Conservation (phyloP, 805 yeast genomes). For the Saturnispora serradocipensis region DNA sequence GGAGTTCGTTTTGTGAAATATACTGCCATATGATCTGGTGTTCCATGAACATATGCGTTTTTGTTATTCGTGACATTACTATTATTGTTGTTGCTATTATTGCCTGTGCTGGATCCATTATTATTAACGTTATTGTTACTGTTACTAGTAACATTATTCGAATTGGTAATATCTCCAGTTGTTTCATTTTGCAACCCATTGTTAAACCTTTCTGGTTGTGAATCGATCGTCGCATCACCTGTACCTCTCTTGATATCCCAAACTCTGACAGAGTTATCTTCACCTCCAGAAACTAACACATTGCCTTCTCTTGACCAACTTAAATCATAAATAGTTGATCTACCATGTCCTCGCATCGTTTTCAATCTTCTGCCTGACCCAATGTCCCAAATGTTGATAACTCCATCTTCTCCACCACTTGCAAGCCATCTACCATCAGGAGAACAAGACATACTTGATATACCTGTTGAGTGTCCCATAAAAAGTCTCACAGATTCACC, state of each 20-base stretch:
- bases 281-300: constrained; percentile 83
- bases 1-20: constrained; percentile 92
- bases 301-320: constrained; percentile 82
- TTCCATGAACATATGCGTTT: constrained; percentile 42
- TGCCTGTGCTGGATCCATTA: constrained; percentile 2
- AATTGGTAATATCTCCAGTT: not conserved
- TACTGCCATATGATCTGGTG: constrained; percentile 76
- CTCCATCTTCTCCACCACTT: constrained; percentile 45
- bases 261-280: constrained; percentile 85
- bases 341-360: constrained; percentile 91
- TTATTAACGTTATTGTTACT: constrained; percentile 9
- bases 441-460: constrained; percentile 76
- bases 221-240: constrained; percentile 33
- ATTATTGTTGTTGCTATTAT: constrained; percentile 17
- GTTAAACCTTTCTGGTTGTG: constrained; percentile 45
- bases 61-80: constrained; percentile 30
- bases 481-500: constrained; percentile 89
- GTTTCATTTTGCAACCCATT: constrained; percentile 11
- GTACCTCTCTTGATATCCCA: constrained; percentile 94
- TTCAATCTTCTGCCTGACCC: constrained; percentile 85
- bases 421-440: constrained; percentile 98
- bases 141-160: constrained; percentile 13
- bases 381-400: constrained; percentile 83
- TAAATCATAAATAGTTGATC: constrained; percentile 74
- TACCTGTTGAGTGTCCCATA: constrained; percentile 86